Base-by-base conservation (phyloP, 192 early-diverging fungal genomes). In the Powellomyces hirtus region DNA sequence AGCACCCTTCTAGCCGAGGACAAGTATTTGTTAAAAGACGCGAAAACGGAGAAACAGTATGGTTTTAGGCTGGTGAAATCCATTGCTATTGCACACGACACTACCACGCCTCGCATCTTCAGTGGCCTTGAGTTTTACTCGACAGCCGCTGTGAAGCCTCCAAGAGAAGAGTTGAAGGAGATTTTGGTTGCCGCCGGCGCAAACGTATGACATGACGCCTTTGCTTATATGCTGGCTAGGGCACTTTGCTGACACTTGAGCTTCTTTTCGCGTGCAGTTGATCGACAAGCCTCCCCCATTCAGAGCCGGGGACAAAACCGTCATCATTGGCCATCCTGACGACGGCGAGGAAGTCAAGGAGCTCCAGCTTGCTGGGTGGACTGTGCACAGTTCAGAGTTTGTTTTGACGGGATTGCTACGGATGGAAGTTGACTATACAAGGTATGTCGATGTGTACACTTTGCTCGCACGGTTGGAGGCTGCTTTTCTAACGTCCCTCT, bases 351-450 rank as follows among this genome's bases (percentile, higher is more conserved):
- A 74, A 44, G 70, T 72, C 49, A 10, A 26, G 18, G 24, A 14
- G 16, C 38, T 84, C 1, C 13, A 14, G 27, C 11, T 22, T 6
- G 22, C 33, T 16, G 82, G 82, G 8, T 76, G 53, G 24, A 70
- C 31, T 4, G 38, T 84, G 26, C 68, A 77, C 30, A 62, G 29
- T 10, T 70, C 58, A n/a, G 82, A 84, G 36, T 56, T 84, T 52
- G 44, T 84, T n/a, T 34, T 84, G 20, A 79, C 78, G 14, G 82
- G 82, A 18, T 66, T 79, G 16, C 62, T 82, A 63, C 46, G 69
- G 58, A 79, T 80, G 68, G 24, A 57, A 44, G 29, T 79, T 2
- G 77, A 81, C 42, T 61, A 38, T 29, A 42, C 56, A 4, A 75
- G 74, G 74, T 75, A n/a, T n/a, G n/a, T n/a, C n/a, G n/a, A n/a